Evolutionary conservation across 495 filamentous ascomycete genomes (phyloP), one percentile per base, ranked within the genome.

Genomic region (Platismatia glauca): DNA sequence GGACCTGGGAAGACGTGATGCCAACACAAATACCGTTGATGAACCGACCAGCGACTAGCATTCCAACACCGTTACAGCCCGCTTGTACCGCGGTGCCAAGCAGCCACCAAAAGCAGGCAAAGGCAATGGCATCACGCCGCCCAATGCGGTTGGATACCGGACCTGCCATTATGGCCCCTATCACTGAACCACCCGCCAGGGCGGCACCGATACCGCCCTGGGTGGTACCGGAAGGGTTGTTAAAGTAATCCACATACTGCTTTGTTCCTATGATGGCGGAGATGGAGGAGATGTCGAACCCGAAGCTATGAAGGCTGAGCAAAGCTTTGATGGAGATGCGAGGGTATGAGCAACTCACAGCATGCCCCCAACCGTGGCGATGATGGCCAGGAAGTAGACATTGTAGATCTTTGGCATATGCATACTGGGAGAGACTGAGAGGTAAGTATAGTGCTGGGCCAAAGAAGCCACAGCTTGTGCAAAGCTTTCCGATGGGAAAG

Each of bases 1-100:
- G 86, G 0, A 89, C 88, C 66, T 90, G 87, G 2, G 86, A 87
- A 3, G 86, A 89, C 3, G 87, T 89, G 64, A 90, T 84, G 62
- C 87, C 87, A 59, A 90, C 86, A 50, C 82, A 82, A 46, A 90
- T 75, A 60, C 89, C 87, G 68, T 88, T 89, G 48, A 91, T 72
- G 16, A 89, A 78, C 22, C 87, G 84, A 6, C 88, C 88, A 29
- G 82, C 86, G 43, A 90, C 84, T 0, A 91, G 75, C 66, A 84
- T 81, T 31, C 81, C 84, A 13, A 81, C 72, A 60, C 81, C 81
- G 48, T 83, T 81, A 20, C 78, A 81, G 29, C 83, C 75, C 56
- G 83, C 83, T 71, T 90, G 86, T 20, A 90, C 73, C 22, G 85
- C 77, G 0, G 88, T 86, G 5, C 87, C 88, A 43, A 84, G 73